Evolutionary conservation across 768 basidiomycete species (phyloP), one percentile per base, ranked within the genome.

Genomic region (Phylloporus sp.): DNA sequence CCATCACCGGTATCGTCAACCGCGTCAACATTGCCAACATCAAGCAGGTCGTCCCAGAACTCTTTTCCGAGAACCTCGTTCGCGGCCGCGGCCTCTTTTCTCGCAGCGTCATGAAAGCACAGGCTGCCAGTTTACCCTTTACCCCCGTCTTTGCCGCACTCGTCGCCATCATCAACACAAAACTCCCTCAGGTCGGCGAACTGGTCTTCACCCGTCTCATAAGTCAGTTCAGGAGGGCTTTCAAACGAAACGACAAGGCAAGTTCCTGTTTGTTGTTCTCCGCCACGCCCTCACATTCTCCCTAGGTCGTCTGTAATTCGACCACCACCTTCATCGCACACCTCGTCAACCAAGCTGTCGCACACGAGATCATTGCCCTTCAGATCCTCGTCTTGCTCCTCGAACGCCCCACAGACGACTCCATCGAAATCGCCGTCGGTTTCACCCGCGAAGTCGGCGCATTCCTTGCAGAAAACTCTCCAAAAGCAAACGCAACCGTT

Each of bases 1-100:
- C 86, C 41, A 88, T 99, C 60, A 98, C 96, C 23, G 96, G 96
- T 91, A 86, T 98, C 57, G 95, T 98, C 76, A 99, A 99, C 76
- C 87, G 96, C 76, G 90, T 99, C 71, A 97, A 98, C 66, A 77
- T 92, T 17, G 77, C 84, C 56, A 98, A 98, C 66, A 99, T 99
- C 79, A 96, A 97, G 69, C 79, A 86, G 58, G 80, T 95, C 54
- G 79, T 92, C 0, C 90, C 91, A 0, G 90, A 95, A 65, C 69
- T 99, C 21, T 97, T 99, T 60, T 68, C 81, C 2, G 96, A 99
- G 68, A 96, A 99, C 68, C 78, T 99, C 24, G 81, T 98, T 50
- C 82, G 93, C 38, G 96, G 96, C 1, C 78, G 90, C 21, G 96
- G 96, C 1, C 74, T 99, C 32, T 96, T 98, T 62, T 79, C 90